These are phyloP conservation scores for Micromonas pusilla DNA, from an alignment of 139 green algal species.

Conservation along the genomic window DNA sequence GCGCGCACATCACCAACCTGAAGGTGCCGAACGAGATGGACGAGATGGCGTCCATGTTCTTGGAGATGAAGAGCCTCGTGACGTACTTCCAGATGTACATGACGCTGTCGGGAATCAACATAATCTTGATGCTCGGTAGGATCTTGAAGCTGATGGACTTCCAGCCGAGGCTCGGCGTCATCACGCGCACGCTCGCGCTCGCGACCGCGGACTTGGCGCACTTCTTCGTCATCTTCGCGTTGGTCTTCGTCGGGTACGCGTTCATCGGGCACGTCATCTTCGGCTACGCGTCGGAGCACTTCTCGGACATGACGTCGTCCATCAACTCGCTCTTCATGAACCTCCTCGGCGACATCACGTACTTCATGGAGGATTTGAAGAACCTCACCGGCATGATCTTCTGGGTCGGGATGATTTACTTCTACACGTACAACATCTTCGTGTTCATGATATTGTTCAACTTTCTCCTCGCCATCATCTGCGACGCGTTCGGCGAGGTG, in stretches of 20 bases:
- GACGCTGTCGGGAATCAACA: conserved; percentile 70
- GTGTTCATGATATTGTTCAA: conserved; percentile 87
- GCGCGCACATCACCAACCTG: not conserved
- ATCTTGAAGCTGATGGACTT: conserved; percentile 83
- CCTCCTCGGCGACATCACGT: conserved; percentile 66
- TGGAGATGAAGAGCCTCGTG: conserved; percentile 41
- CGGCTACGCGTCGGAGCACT: conserved; percentile 57
- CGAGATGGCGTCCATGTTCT: conserved; percentile 12
- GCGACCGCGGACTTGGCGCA: conserved; percentile 70
- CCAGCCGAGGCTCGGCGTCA: conserved; percentile 71
- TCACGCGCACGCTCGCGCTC: conserved; percentile 67
- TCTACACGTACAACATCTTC: conserved; percentile 76
- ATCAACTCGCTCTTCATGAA: conserved; percentile 79
- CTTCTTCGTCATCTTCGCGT: conserved; percentile 67
- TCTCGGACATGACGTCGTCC: conserved; percentile 54
- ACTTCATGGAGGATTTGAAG: conserved; percentile 29
- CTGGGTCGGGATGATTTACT: conserved; percentile 63
- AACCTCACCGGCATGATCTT: conserved; percentile 55
- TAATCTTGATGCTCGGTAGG: conserved; percentile 70
- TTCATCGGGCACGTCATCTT: conserved; percentile 82
- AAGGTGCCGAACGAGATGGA: not conserved
- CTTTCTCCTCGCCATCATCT: conserved; percentile 82
- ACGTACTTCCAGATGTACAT: conserved; percentile 68
- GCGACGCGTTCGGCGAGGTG: conserved; percentile 70
- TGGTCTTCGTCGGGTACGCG: conserved; percentile 76